phyloP scores from a whole-genome alignment of 768 basidiomycete species.

The Russula sp. region DNA sequence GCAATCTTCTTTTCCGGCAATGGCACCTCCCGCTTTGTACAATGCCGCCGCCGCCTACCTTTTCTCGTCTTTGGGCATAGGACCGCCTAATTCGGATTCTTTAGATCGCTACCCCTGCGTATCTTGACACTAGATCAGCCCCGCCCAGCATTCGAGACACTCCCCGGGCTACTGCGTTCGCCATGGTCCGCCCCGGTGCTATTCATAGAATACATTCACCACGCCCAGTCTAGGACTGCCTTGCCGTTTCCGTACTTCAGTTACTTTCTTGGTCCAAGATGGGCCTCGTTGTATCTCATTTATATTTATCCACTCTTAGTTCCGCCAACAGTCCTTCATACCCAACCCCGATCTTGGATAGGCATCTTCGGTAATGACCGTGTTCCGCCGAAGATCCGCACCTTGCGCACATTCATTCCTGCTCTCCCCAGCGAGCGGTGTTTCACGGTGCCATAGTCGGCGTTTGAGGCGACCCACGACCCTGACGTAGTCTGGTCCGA shows the following conservation, averaged over 20 bases:
- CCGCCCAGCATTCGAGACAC: not conserved
- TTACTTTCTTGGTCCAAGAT: constrained; percentile 1
- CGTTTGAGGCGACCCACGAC: not conserved
- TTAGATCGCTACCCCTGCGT: not conserved
- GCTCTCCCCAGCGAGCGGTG: not conserved
- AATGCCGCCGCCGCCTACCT: not conserved
- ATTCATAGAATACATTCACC: not conserved
- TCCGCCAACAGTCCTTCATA: not conserved
- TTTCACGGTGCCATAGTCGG: not conserved
- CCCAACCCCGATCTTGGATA: not conserved
- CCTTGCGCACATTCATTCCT: not conserved
- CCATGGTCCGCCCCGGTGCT: not conserved
- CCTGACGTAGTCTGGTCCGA: not conserved
- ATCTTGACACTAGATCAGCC: constrained; percentile 1
- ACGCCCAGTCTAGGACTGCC: not conserved
- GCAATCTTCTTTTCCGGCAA: not conserved
- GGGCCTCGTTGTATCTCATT: constrained; percentile 1
- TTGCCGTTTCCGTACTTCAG: not conserved
- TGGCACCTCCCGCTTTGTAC: not conserved
- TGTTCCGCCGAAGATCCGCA: constrained; percentile 9
- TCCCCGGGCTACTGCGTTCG: not conserved
- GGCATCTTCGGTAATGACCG: not conserved
- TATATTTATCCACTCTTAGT: not conserved
- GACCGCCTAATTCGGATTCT: not conserved
- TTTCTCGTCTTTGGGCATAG: not conserved